Conservation (phyloP, 306 rosid species). For the Oxytropis ochrocephala region DNA sequence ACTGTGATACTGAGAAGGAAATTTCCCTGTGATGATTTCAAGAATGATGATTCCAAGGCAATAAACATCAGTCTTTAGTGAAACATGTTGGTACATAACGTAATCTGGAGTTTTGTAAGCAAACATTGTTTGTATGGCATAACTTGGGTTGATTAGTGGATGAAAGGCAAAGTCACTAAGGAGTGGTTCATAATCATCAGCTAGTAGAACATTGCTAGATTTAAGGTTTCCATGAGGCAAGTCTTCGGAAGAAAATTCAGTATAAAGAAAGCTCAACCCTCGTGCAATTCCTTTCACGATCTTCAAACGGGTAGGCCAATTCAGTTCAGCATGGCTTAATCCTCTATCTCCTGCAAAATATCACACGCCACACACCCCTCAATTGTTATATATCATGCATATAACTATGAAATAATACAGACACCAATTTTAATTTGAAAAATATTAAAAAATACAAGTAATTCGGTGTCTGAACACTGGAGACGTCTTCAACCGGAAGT, state of each 20-base stretch:
- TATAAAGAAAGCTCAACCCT: constrained; percentile 58
- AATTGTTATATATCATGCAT: not conserved
- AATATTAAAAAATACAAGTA: too few relatives aligned
- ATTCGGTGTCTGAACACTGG: too few relatives aligned
- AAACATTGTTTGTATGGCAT: constrained; percentile 57
- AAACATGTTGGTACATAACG: constrained; percentile 32
- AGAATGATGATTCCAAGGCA: constrained; percentile 83
- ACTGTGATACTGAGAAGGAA: constrained; percentile 78
- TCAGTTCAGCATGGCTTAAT: constrained; percentile 52
- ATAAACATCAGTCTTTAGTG: constrained; percentile 72
- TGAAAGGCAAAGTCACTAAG: constrained; percentile 66
- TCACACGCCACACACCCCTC: not conserved
- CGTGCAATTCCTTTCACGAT: constrained; percentile 61
- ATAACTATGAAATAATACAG: too few relatives aligned
- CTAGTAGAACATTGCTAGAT: constrained; percentile 76
- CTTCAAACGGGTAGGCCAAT: constrained; percentile 65
- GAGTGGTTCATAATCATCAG: constrained; percentile 53
- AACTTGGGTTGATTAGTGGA: constrained; percentile 40
- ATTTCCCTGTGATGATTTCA: constrained; percentile 71
- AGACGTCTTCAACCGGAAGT: too few relatives aligned
- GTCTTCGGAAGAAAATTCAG: constrained; percentile 45
- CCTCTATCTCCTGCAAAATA: constrained; percentile 74
- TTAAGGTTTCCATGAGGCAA: constrained; percentile 93
- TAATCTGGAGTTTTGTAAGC: constrained; percentile 68
- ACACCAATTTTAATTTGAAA: too few relatives aligned